These are phyloP conservation scores for Pleurotus citrinopileatus DNA, from an alignment of 768 basidiomycete genomes.

Conservation along the genomic window DNA sequence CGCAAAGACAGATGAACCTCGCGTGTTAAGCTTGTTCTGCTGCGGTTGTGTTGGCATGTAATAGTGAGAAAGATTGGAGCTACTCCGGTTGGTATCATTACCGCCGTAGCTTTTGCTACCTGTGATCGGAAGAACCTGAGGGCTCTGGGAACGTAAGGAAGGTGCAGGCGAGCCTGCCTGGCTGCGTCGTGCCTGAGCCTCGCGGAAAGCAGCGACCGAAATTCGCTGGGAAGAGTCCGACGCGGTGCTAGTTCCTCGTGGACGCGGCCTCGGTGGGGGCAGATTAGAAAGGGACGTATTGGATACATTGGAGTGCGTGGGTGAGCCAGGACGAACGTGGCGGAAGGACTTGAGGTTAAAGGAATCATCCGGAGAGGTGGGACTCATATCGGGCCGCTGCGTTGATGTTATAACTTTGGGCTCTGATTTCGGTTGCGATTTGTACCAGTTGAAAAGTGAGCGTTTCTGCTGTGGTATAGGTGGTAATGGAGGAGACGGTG, in stretches of 20 bases:
- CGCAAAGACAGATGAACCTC: constrained; percentile 6
- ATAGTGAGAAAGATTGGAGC: constrained; percentile 8
- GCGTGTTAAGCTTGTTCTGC: background rate
- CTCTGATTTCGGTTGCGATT: constrained; percentile 20
- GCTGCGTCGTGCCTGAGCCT: constrained; percentile 69
- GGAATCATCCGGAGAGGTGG: constrained; percentile 31
- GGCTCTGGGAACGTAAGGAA: constrained; percentile 41
- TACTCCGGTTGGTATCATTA: constrained; percentile 1
- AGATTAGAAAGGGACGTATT: constrained; percentile 24
- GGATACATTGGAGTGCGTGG: constrained; percentile 18
- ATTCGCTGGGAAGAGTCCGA: constrained; percentile 74
- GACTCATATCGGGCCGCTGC: constrained; percentile 19
- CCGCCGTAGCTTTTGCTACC: constrained; percentile 6
- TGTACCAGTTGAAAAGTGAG: constrained; percentile 39
- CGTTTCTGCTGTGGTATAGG: constrained; percentile 30
- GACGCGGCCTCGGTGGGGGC: constrained; percentile 41
- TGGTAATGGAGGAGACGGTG: constrained; percentile 16
- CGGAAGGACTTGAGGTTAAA: constrained; percentile 78
- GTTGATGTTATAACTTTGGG: constrained; percentile 21
- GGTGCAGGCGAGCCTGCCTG: constrained; percentile 59
- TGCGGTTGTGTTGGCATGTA: background rate
- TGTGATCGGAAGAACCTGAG: constrained; percentile 15
- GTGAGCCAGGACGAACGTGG: constrained; percentile 54
- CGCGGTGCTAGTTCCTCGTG: constrained; percentile 54
- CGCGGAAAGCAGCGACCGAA: constrained; percentile 78